Percentiles rank a stretch among this genome's conserved stretches.
Conservation (phyloP, 768 basidiomycete genomes). For the Boletus reticuloceps region DNA sequence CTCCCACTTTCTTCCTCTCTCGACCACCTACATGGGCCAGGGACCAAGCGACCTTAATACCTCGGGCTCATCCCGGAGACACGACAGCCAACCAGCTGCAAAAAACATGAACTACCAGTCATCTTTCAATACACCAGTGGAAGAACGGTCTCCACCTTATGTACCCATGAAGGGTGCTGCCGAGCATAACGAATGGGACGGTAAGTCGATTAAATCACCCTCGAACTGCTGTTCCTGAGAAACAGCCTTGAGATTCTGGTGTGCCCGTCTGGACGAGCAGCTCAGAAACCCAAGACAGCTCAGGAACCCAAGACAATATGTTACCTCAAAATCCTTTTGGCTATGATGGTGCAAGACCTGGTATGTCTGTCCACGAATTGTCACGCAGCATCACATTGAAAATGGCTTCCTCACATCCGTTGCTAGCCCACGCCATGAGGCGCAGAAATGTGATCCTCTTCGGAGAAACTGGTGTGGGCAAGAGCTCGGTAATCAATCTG, state of each 20-base stretch:
- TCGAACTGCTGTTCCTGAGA: neutral
- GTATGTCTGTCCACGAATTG: neutral
- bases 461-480: slow-evolving; percentile 7
- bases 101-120: neutral
- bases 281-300: neutral
- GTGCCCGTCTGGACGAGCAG: too few species aligned
- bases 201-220: neutral
- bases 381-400: neutral
- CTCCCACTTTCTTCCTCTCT: neutral
- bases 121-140: neutral
- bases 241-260: neutral
- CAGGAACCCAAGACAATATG: neutral
- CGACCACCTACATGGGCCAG: neutral
- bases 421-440: neutral
- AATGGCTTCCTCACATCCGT: neutral
- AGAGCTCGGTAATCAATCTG: slow-evolving; percentile 11
- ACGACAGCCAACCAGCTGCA: neutral
- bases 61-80: neutral
- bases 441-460: slow-evolving; percentile 7
- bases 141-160: neutral
- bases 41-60: neutral
- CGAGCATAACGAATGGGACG: neutral
- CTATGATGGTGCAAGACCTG: neutral
- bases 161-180: neutral
- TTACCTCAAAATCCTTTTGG: neutral